Conservation (phyloP, 2,329 filamentous ascomycete species). For the Colletotrichum spaethianum region DNA sequence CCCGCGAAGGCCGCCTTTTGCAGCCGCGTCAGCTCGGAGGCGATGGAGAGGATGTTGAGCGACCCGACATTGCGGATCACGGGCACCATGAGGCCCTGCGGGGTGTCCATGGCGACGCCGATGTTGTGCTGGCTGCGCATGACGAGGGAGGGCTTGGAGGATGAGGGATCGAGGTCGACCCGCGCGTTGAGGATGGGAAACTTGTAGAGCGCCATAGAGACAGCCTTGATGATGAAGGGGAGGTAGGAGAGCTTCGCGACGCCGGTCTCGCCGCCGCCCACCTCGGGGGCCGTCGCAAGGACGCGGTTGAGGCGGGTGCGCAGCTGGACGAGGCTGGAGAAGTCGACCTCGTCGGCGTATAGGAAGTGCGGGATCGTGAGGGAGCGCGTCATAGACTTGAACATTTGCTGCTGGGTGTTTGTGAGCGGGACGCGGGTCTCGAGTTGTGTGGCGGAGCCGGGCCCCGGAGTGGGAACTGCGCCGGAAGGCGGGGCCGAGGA, state of each 20-base stretch:
- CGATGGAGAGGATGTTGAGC: slow-evolving; percentile 83
- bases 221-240: slow-evolving; percentile 95
- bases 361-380: slow-evolving; percentile 95
- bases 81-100: slow-evolving; percentile 88
- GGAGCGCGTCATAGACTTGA: slow-evolving; percentile 96
- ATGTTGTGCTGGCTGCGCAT: slow-evolving; percentile 93
- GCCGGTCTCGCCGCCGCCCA: slow-evolving; percentile 51
- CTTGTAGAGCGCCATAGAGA: slow-evolving; percentile 85
- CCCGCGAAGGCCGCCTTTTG: slow-evolving; percentile 81
- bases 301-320: slow-evolving; percentile 81
- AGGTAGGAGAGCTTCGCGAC: slow-evolving; percentile 86
- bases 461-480: slow-evolving; percentile 45
- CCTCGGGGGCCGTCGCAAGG: slow-evolving; percentile 65
- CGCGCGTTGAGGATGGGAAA: slow-evolving; percentile 91
- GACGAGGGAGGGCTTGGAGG: slow-evolving; percentile 78
- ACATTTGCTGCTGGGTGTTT: slow-evolving; percentile 91
- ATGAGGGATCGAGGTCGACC: slow-evolving; percentile 70
- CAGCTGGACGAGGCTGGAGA: slow-evolving; percentile 80
- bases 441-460: slow-evolving; percentile 62
- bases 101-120: slow-evolving; percentile 95
- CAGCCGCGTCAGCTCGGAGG: slow-evolving; percentile 81
- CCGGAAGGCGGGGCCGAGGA: slow-evolving; percentile 44
- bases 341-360: slow-evolving; percentile 91
- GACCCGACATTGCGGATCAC: slow-evolving; percentile 88
- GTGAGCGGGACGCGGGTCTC: slow-evolving; percentile 82